Evolutionary conservation across 2,329 filamentous ascomycete species (phyloP).

Genomic region (Clonostachys byssicola): DNA sequence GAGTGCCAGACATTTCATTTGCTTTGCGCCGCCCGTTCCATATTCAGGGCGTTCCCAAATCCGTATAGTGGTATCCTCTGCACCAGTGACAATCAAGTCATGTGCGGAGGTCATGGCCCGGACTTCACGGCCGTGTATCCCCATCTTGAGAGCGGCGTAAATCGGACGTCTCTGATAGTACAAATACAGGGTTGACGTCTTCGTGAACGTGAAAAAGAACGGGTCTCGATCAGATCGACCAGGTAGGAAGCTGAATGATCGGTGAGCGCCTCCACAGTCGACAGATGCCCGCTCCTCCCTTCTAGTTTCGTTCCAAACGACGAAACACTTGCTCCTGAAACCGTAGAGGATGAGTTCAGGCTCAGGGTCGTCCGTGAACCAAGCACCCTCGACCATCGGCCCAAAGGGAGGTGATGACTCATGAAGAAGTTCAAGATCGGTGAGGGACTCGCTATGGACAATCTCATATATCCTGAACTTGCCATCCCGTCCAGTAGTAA

Average conservation of each 20-base stretch:
- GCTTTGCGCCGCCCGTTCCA: conserved; percentile 3
- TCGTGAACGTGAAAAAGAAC: conserved; percentile 68
- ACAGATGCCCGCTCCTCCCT: conserved; percentile 67
- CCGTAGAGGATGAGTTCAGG: conserved; percentile 69
- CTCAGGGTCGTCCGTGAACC: conserved; percentile 38
- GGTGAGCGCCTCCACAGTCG: conserved; percentile 81
- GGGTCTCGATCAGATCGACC: conserved; percentile 19
- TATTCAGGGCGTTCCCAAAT: conserved; percentile 55
- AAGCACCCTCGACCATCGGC: conserved; percentile 70
- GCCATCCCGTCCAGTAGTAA: conserved; percentile 76
- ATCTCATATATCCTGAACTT: conserved; percentile 62
- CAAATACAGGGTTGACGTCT: conserved; percentile 52
- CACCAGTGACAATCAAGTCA: conserved; percentile 58
- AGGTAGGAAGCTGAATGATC: conserved; percentile 59
- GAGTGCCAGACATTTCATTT: conserved; percentile 51
- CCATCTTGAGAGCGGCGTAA: conserved; percentile 53
- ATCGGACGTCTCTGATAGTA: conserved; percentile 32
- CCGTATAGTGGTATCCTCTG: conserved; percentile 70
- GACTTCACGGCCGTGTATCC: conserved; percentile 85
- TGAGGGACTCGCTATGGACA: conserved; percentile 2
- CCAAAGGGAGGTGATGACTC: conserved; percentile 67
- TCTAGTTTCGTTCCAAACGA: conserved; percentile 73
- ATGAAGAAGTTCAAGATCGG: conserved; percentile 51
- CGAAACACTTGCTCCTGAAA: conserved; percentile 74
- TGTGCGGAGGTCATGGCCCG: conserved; percentile 40